phyloP scores from a whole-genome alignment of 2,329 filamentous ascomycete genomes.

The Colletotrichum abscissum region DNA sequence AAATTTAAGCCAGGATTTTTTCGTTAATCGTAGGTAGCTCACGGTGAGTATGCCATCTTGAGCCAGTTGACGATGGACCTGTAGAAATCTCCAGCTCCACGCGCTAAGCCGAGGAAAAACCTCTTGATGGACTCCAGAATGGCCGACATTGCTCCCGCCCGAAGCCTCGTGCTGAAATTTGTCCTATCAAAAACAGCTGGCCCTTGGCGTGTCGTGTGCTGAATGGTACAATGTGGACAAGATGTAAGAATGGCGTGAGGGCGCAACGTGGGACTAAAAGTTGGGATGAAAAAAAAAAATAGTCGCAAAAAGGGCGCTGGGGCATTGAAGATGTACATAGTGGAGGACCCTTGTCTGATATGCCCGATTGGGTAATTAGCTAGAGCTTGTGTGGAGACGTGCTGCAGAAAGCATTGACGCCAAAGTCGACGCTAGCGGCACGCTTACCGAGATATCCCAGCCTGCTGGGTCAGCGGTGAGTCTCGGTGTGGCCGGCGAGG shows the following conservation, averaged over 20 bases:
- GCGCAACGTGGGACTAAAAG: neutral
- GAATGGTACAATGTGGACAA: neutral
- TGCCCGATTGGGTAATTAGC: conserved; percentile 24
- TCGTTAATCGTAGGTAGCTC: neutral
- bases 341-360: neutral
- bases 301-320: neutral
- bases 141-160: neutral
- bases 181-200: too few relatives aligned
- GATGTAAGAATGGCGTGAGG: neutral
- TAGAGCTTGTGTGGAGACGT: conserved; percentile 20
- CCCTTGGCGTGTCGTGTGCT: neutral
- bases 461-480: neutral
- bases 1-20: neutral
- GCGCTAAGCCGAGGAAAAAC: neutral
- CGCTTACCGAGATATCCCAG: conserved; percentile 1
- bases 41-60: conserved; percentile 27
- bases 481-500: neutral
- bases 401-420: neutral
- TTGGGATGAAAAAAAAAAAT: conserved; percentile 14
- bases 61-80: conserved; percentile 19
- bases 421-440: neutral
- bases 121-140: neutral
- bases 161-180: too few relatives aligned
- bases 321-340: neutral
- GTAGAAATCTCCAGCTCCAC: neutral